Conservation (phyloP, 2,329 filamentous ascomycete genomes). For the Cercospora janseana region DNA sequence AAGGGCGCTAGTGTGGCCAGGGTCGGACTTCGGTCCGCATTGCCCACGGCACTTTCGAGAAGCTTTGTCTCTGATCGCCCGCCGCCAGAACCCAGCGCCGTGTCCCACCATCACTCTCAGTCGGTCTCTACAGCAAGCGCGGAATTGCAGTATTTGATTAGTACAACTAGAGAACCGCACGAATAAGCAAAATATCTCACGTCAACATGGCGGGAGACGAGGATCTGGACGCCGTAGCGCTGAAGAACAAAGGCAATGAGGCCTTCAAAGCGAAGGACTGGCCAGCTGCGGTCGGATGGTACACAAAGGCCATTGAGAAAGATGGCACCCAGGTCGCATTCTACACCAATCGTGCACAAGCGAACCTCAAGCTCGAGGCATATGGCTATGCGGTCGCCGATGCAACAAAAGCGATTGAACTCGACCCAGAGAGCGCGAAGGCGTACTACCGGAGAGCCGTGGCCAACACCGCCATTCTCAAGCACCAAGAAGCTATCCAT, state of each 20-base stretch:
- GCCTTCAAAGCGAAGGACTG: conserved; percentile 88
- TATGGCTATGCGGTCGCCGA: conserved; percentile 92
- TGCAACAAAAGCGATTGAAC: conserved; percentile 84
- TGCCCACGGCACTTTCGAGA: too few relatives aligned
- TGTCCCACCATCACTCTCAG: not conserved
- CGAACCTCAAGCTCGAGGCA: conserved; percentile 91
- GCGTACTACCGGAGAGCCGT: conserved; percentile 93
- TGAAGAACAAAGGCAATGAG: conserved; percentile 94
- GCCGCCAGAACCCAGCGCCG: too few relatives aligned
- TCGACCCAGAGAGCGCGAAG: conserved; percentile 87
- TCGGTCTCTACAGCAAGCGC: conserved; percentile 10
- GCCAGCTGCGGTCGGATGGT: conserved; percentile 75
- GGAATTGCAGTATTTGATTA: conserved; percentile 3
- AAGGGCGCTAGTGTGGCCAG: too few relatives aligned
- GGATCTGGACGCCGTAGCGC: conserved; percentile 63
- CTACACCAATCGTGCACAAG: conserved; percentile 93
- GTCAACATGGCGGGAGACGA: conserved; percentile 34
- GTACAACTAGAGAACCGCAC: too few relatives aligned
- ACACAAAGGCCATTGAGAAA: conserved; percentile 58
- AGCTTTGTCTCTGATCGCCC: too few relatives aligned
- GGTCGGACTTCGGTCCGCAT: not conserved
- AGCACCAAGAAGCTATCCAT: conserved; percentile 79
- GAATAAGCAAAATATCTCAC: too few relatives aligned
- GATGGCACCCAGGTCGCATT: conserved; percentile 68
- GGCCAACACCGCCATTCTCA: conserved; percentile 85